These are phyloP conservation scores for Dendrobium officinale DNA, from an alignment of 106 monocot genomes.

Conservation along the genomic window DNA sequence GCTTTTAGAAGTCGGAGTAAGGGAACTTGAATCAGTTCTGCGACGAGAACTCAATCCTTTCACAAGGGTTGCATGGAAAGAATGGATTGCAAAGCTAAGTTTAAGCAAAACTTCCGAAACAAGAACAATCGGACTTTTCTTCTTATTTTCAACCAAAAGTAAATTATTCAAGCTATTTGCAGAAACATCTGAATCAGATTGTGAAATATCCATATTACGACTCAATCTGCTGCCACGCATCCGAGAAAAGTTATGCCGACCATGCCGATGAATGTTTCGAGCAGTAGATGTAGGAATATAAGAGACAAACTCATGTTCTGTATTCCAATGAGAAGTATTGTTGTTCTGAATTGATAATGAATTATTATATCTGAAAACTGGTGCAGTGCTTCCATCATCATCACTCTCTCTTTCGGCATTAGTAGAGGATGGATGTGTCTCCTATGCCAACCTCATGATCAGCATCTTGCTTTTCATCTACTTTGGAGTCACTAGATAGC, in stretches of 20 bases:
- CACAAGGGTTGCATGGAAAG: conserved; percentile 43
- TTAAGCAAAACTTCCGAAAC: conserved; percentile 45
- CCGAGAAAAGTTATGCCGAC: conserved; percentile 53
- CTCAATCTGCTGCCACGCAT: conserved; percentile 42
- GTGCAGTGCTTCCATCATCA: conserved; percentile 34
- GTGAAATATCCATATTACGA: conserved; percentile 43
- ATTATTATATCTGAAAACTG: conserved; percentile 30
- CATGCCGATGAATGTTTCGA: conserved; percentile 42
- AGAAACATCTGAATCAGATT: conserved; percentile 44
- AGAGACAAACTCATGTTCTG: conserved; percentile 48
- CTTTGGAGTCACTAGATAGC: conserved; percentile 39
- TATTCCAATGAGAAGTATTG: conserved; percentile 32
- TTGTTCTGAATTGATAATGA: conserved; percentile 27
- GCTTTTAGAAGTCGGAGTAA: conserved; percentile 43
- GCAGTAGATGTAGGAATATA: conserved; percentile 41
- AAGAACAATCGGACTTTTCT: conserved; percentile 45
- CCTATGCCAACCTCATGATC: background rate
- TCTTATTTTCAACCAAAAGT: conserved; percentile 27
- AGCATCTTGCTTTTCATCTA: conserved; percentile 27
- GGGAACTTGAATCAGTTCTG: conserved; percentile 45
- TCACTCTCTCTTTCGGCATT: conserved; percentile 49
- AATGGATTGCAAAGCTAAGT: conserved; percentile 35
- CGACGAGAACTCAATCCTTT: conserved; percentile 62
- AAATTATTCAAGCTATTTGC: conserved; percentile 22
- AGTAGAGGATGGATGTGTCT: conserved; percentile 22